Evolutionary conservation across 768 basidiomycete species (phyloP), one percentile per base, ranked within the genome.

Genomic region (Heimioporus sp.): DNA sequence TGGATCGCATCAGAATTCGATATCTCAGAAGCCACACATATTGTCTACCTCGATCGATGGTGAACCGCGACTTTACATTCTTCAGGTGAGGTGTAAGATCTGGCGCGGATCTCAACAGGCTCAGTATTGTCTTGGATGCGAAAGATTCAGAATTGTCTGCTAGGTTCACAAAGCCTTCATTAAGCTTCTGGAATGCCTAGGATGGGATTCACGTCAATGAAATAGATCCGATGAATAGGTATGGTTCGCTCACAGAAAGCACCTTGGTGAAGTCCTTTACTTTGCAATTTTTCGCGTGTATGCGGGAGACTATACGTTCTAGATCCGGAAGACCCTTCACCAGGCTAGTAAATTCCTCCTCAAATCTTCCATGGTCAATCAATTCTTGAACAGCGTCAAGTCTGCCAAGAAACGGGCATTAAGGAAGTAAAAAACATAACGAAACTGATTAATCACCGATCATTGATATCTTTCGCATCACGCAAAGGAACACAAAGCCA

Each of bases 401-500:
- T 51, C 96, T 94, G 57, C 15, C 50, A 34, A 43, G 34, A 24
- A 53, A 48, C 43, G 64, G 55, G 54, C 37, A 59, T 51, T 60
- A 57, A 63, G 39, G 15, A 40, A 21, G 40, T 35, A 44, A 28
- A 28, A 48, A 48, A 51, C 48, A 51, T 45, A 44, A 52, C 20
- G 34, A 55, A 49, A 56, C 49, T 51, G 44, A 17, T 32, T 44
- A 55, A 73, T 56, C 62, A 91, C 93, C 94, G 79, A 37, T 90
- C 86, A 62, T 96, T 95, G 71, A 99, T 98, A 43, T 90, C 90
- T 11, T 78, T 66, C 34, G 85, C 83, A 36, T 90, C 83, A 30
- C 87, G 82, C 55, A 99, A 72, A 17, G 97, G 97, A 79, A 87
- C 87, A 56, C 92, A 97, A 9, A 99, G 76, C 97, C 97, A 99